Percentiles rank a stretch among this genome's conserved stretches.
phyloP scores from a whole-genome alignment of 1,139 yeast genomes.

The Diutina pseudorugosa region DNA sequence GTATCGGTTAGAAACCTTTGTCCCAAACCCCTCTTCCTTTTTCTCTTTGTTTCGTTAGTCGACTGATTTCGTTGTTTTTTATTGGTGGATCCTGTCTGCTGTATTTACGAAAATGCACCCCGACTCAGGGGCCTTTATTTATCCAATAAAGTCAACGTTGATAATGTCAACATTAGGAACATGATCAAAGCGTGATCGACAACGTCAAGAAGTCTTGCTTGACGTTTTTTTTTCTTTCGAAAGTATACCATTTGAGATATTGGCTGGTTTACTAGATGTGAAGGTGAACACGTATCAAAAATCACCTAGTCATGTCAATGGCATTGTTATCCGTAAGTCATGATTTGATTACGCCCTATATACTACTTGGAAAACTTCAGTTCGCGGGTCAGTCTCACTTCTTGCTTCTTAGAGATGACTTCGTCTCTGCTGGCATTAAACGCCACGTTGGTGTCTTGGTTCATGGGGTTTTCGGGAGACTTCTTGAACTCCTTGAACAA shows the following conservation, averaged over 20 bases:
- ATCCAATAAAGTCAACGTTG: no score
- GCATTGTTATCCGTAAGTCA: no score
- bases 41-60: background rate
- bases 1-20: background rate
- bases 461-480: conserved; percentile 75
- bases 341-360: no score
- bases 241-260: no score
- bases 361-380: conserved; percentile 14
- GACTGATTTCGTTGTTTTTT: background rate
- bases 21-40: background rate
- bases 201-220: no score
- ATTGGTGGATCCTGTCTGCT: background rate
- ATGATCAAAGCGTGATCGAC: no score
- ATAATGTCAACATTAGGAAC: no score
- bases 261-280: no score
- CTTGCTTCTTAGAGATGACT: conserved; percentile 34
- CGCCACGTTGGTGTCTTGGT: conserved; percentile 52
- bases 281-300: no score
- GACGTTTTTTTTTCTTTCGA: no score
- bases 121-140: no score
- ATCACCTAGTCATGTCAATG: no score
- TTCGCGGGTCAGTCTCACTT: conserved; percentile 38
- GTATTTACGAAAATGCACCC: background rate
- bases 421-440: conserved; percentile 56
- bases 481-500: conserved; percentile 74